Base-by-base conservation (phyloP, 1,284 basidiomycete genomes). In the Fomitopsis palustris region DNA sequence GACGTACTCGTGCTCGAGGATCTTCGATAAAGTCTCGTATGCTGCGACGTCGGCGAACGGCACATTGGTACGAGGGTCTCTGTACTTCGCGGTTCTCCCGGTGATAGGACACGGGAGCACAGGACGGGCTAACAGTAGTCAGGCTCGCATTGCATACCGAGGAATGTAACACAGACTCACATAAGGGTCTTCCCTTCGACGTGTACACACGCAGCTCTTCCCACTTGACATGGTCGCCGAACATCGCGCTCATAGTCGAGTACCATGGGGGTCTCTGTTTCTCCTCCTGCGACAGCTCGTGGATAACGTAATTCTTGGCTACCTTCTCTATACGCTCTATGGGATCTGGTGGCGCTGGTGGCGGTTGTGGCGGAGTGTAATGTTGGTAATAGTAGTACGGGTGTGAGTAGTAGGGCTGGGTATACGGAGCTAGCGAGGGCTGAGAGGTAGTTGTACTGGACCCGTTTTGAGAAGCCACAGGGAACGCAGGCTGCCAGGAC, bases 181-280 rank as follows among this genome's bases (percentile, higher is more conserved):
- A 72, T 41, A 85, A 60, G 0, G 88, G 89, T 23, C 88, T 75
- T 21, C 78, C 77, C 69, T 86, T 88, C 19, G 81, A 78, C 1
- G 77, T 69, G 62, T 82, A 89, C 1, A 87, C 86, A 61, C 80
- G 83, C 21, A 90, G 61, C 19, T 85, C 80, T 53, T 87, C 84
- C 89, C 88, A 92, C 41, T 81, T 76, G 10, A 87, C 85, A 64
- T 90, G 83, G 56, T 86, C 78, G 4, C 92, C 92, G 65, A 95
- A 92, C 74, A 95, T 77, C 1, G 88, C 86, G 12, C 78, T 70
- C 86, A 92, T 92, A 3, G 86, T 90, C 49, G 88, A 82, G 49
- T 76, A 76, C 88, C 90, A 92, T 0, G 72, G 64, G 0, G 87
- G 86, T 60, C 82, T 74, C 69, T 1, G 72, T 69, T 76, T 75